Evolutionary conservation across 768 basidiomycete genomes (phyloP), one percentile per base, ranked within the genome.

Genomic region (Lactifluus hygrophoroides): DNA sequence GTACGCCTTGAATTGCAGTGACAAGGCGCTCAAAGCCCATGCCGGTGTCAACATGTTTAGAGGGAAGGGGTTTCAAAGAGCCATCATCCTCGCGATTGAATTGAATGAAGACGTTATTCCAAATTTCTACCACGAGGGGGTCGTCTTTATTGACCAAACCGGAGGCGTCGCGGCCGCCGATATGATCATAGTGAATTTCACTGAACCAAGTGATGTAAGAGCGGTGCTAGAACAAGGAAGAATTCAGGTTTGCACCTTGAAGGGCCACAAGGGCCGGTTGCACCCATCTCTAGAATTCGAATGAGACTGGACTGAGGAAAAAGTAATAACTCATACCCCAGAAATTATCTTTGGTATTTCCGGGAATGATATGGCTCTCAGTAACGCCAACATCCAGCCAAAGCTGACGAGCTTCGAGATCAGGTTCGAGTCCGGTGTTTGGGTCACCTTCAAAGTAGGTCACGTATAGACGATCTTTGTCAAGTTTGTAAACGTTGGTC

Each of bases 61-160:
- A 82, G 25, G 96, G 96, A 14, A 99, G 80, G 1, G 81, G 59
- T 52, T 80, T 83, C 16, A 99, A 80, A 19, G 85, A 82, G 40
- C 89, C 88, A 57, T 94, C 89, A 44, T 83, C 81, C 71, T 98
- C 95, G 47, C 96, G 89, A 70, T 99, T 98, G 77, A 89, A 99
- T 67, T 97, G 94, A 69, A 99, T 98, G 70, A 97, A 99, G 56
- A 99, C 96, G 70, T 96, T 97, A 76, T 99, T 99, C 96, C 96
- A 99, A 65, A 99, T 94, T 72, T 95, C 93, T 57, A 99, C 80
- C 8, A 99, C 96, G 62, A 94, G 86, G 1, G 96, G 94, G 68
- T 98, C 96, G 70, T 99, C 96, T 65, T 85, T 79, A 71, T 99
- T 98, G 64, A 99, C 96, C 47, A 96, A 83, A 66, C 85, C 78